Percentiles rank a stretch among this genome's conserved stretches.
These are phyloP conservation scores for Kluyveromyces nonfermentans DNA, from an alignment of 805 yeast genomes.

Conservation along the genomic window DNA sequence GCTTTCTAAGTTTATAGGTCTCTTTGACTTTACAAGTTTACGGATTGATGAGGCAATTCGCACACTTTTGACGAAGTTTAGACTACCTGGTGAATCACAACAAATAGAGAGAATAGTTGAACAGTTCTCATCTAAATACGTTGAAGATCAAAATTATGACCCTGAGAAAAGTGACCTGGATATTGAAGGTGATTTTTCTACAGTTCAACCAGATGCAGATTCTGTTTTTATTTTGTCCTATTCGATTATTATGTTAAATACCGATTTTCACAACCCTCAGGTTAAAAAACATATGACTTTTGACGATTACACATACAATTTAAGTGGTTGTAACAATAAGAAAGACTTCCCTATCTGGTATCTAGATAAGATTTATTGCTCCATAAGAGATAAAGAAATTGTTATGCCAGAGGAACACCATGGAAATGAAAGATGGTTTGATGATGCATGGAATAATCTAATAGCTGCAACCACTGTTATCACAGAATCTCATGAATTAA, in stretches of 20 bases:
- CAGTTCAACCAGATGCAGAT: constrained; percentile 70
- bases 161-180: constrained; percentile 10
- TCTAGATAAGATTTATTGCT: constrained; percentile 65
- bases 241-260: constrained; percentile 88
- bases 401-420: constrained; percentile 98
- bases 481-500: constrained; percentile 20
- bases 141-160: constrained; percentile 44
- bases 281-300: constrained; percentile 86
- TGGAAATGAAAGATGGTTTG: constrained; percentile 87
- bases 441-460: constrained; percentile 71
- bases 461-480: constrained; percentile 35
- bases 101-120: constrained; percentile 92
- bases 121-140: constrained; percentile 72
- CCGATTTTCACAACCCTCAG: constrained; percentile 88
- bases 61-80: constrained; percentile 66
- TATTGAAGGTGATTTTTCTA: constrained; percentile 27
- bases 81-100: constrained; percentile 96
- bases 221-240: constrained; percentile 84
- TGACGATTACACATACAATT: constrained; percentile 69
- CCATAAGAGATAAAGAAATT: constrained; percentile 79
- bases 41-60: constrained; percentile 93
- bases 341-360: constrained; percentile 83
- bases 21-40: constrained; percentile 65
- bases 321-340: constrained; percentile 69
- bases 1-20: constrained; percentile 51